Percentiles rank a stretch among this genome's conserved stretches.
These are phyloP conservation scores for Trichosanthes truncata DNA, from an alignment of 306 rosid species.

Conservation along the genomic window DNA sequence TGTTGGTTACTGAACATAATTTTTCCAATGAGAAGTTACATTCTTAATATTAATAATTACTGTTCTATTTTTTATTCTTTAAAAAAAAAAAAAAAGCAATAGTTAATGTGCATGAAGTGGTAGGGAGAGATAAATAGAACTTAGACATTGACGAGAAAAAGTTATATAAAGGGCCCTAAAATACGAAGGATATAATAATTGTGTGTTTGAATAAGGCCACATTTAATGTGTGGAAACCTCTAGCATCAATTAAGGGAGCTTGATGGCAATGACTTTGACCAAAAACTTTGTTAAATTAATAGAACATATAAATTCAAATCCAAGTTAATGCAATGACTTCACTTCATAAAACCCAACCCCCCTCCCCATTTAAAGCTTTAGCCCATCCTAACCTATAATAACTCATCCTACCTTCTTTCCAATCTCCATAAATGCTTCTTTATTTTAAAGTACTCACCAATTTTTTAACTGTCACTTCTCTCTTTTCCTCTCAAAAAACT, in stretches of 20 bases:
- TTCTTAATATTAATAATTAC: too few species aligned
- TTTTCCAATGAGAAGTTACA: not conserved
- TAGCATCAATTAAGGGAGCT: constrained; percentile 3
- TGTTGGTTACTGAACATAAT: not conserved
- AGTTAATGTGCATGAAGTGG: not conserved
- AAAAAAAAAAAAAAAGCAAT: not conserved
- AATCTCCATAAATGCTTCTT: not conserved
- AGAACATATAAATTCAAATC: not conserved
- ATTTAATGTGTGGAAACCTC: not conserved
- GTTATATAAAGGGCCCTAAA: not conserved
- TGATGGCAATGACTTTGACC: not conserved
- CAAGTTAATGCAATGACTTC: not conserved
- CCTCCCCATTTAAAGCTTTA: not conserved
- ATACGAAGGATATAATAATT: not conserved
- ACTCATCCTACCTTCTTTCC: not conserved
- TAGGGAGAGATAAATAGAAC: not conserved
- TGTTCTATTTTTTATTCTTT: too few species aligned
- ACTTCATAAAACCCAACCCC: not conserved
- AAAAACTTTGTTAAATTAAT: not conserved
- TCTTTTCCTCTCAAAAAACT: not conserved
- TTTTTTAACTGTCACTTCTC: not conserved
- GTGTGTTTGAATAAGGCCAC: not conserved
- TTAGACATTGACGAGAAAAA: not conserved
- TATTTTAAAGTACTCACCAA: not conserved
- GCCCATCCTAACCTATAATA: not conserved